Conservation (phyloP, 805 yeast genomes). For the Jamesozyma lodderae region DNA sequence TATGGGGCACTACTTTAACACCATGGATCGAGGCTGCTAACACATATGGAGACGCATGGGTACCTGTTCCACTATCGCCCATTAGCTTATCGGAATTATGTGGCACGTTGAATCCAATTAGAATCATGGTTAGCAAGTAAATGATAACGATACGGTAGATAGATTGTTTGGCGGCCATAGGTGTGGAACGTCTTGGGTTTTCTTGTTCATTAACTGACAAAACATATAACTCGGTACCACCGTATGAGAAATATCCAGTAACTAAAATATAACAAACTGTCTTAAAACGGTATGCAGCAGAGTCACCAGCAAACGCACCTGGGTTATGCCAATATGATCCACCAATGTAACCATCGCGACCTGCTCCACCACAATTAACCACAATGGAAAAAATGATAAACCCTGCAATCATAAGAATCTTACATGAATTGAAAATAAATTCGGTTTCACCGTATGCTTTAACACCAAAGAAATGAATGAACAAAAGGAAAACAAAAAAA, state of each 20-base stretch:
- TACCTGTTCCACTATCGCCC: conserved; percentile 43
- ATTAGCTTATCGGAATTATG: conserved; percentile 41
- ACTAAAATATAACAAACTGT: conserved; percentile 58
- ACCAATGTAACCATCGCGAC: conserved; percentile 48
- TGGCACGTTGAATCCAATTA: conserved; percentile 56
- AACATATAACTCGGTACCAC: conserved; percentile 59
- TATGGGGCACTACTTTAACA: conserved; percentile 56
- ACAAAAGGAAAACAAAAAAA: conserved; percentile 42
- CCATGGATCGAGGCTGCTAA: conserved; percentile 57
- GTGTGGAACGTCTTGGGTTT: conserved; percentile 50
- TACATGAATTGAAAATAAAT: conserved; percentile 44
- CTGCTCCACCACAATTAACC: conserved; percentile 51
- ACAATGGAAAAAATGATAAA: conserved; percentile 49
- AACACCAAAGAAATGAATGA: conserved; percentile 51
- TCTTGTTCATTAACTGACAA: conserved; percentile 59
- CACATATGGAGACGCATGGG: conserved; percentile 65
- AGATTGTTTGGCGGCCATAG: conserved; percentile 56
- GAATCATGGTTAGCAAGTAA: conserved; percentile 44
- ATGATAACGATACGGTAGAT: conserved; percentile 55
- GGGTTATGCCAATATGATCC: conserved; percentile 52
- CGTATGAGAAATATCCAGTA: conserved; percentile 54
- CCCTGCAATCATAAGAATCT: conserved; percentile 50
- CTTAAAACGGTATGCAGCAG: conserved; percentile 38
- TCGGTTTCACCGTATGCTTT: conserved; percentile 66
- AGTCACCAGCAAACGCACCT: conserved; percentile 34